Base-by-base conservation (phyloP, 2,329 filamentous ascomycete genomes). In the Pseudogymnoascus sp. region DNA sequence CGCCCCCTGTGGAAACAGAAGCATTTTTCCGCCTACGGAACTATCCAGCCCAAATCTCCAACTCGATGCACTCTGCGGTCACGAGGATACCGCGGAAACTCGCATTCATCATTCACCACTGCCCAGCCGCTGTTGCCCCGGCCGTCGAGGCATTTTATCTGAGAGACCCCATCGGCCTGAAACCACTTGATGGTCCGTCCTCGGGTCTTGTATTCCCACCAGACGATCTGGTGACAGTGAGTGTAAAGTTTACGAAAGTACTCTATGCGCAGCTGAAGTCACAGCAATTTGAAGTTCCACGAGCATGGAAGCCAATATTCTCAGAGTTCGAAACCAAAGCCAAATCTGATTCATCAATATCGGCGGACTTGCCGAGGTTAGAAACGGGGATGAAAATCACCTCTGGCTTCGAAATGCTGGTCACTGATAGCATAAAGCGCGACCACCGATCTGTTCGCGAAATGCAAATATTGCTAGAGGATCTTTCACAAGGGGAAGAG, bases 81-180 rank as follows among this genome's bases (percentile, higher is more conserved):
- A 77, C 91, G 26, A 87, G 83, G 0, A 80, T 99, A 33, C 94
- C 94, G 0, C 84, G 94, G 63, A 92, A 87, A 66, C 76, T 96
- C 29, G 93, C 92, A 5, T 87, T 87, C 66, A 79, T 97, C 37
- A 76, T 99, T 2, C 89, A 93, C 68, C 76, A 83, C 44, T 84
- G 86, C 21, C 90, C 92, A 0, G 82, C 86, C 13, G 86, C 89
- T 63, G 85, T 97, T 62, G 87, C 92, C 2, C 85, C 92, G 0
- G 92, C 91, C 1, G 84, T 93, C 2, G 95, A 99, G 73, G 86
- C 89, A 0, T 97, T 99, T 74, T 97, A 97, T 72, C 81, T 96
- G 11, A 86, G 94, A 64, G 92, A 97, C 69, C 87, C 91, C 0
- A 80, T 91, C 62, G 81, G 87, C 0, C 74, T 97, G 44, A 87